Base-by-base conservation (phyloP, 2,329 filamentous ascomycete species). In the Verticillium isaacii region DNA sequence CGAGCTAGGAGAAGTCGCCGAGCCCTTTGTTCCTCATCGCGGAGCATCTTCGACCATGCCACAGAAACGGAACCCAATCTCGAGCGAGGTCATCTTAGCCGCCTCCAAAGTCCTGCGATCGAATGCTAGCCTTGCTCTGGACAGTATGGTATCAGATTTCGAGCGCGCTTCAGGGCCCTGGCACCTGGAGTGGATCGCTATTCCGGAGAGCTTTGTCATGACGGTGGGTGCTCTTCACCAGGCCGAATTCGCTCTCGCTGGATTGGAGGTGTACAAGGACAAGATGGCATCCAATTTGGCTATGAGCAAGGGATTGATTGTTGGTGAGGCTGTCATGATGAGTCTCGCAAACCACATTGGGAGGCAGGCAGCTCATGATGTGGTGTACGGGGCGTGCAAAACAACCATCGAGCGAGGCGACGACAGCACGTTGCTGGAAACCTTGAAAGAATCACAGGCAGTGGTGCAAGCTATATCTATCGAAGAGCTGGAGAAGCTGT, bases 281-380 rank as follows among this genome's bases (percentile, higher is more conserved):
- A 70, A 75, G 14, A 84, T 86, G 82, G 66, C 77, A 60, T 68
- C 70, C 0, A 86, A 85, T 63, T 72, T 86, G 1, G 73, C 77
- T 54, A 82, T 78, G 1, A 84, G 81, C 0, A 73, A 73, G 45
- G 83, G 83, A 0, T 69, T 85, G 19, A 85, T 85, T 65, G 83
- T 85, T 14, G 82, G 77, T 0, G 84, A 86, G 71, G 82, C 83
- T 2, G 81, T 86, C n/a, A 85, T 86, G 83, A 85, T 86, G 84
- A 79, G 77, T 1, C 73, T 86, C 56, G 84, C 82, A 17, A 75
- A 77, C 15, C 72, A 80, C 69, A 71, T 83, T 45, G 83, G 83
- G 9, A 74, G 84, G 17, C 80, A 82, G 63, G 74, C 77, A 17
- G 82, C 82, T 2, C 83, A 85, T 68, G 82, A 85, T 66, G 73